Base-by-base conservation (phyloP, 352 stramenopile genomes). In the Pythium scleroteichum region DNA sequence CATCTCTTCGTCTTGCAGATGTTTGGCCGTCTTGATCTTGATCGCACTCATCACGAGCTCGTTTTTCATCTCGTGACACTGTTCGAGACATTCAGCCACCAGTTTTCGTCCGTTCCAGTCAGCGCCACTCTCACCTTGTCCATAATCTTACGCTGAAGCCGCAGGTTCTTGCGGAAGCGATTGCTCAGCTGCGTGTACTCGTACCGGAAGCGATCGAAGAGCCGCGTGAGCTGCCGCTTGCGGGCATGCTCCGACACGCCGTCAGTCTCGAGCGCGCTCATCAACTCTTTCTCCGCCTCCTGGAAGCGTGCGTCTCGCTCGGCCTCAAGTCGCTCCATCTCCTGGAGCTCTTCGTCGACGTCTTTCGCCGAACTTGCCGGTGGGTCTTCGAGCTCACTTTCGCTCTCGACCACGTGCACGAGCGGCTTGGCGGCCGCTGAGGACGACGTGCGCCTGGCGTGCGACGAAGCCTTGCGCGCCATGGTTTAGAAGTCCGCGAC, bases 1-100 rank as follows among this genome's bases (percentile, higher is more conserved):
- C 71, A 86, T 77, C 55, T 90, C 78, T 45, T 90, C 75, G 13
- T 82, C 73, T 13, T 90, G 76, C n/a, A 85, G 52, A 62, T 85
- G 72, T 60, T 90, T 71, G 10, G 70, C 69, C 20, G 76, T 80
- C 47, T 80, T 78, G 50, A 90, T 74, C 52, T 76, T 72, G 54
- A 88, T 62, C 17, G 75, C 76, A 27, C 69, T 76, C 50, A 76
- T 62, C 53, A 90, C 73, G 0, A 90, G 78, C 60, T 85, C 74
- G 44, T 84, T 83, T 60, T 90, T 90, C 58, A 90, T 85, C 58
- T 87, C 72, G 19, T 81, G 29, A 50, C 80, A 90, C 68, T 83
- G 27, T 10, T 35, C 5, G 29, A 35, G 10, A n/a, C n/a, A n/a
- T n/a, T n/a, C n/a, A n/a, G n/a, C n/a, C n/a, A n/a, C n/a, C n/a